Percentiles rank a stretch among this genome's conserved stretches.
Evolutionary conservation across 306 rosid genomes (phyloP).

Genomic region (Ceratonia siliqua): DNA sequence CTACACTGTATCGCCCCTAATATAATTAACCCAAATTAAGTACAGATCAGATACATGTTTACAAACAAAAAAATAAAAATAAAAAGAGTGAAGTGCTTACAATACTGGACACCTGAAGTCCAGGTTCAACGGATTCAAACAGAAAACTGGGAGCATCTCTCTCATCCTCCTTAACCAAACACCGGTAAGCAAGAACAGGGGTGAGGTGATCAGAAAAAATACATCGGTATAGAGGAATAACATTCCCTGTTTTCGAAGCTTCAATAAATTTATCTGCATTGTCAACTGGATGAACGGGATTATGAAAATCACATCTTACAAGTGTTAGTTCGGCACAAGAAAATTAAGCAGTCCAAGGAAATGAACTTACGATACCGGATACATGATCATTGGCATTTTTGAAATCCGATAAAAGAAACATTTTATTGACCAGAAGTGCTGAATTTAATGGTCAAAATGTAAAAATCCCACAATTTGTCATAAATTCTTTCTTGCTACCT

Average conservation of each 20-base stretch:
- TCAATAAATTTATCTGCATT: constrained; percentile 64
- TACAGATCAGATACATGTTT: constrained; percentile 3
- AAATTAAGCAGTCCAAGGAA: neutral
- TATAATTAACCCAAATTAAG: constrained; percentile 16
- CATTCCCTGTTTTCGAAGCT: constrained; percentile 82
- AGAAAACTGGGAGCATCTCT: constrained; percentile 97
- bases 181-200: constrained; percentile 94
- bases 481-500: neutral
- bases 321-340: neutral
- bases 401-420: neutral
- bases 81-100: constrained; percentile 42
- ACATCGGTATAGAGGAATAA: constrained; percentile 72
- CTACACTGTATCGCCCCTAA: constrained; percentile 86
- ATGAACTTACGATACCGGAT: neutral
- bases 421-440: neutral
- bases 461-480: neutral
- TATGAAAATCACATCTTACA: neutral
- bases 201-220: constrained; percentile 93
- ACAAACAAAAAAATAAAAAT: neutral
- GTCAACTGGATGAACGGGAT: constrained; percentile 51
- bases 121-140: constrained; percentile 89
- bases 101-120: constrained; percentile 57
- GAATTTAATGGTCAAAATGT: neutral
- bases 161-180: constrained; percentile 93
- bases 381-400: neutral